phyloP scores from a whole-genome alignment of 2,329 filamentous ascomycete genomes.

The Aspergillus fumigatiaffinis region DNA sequence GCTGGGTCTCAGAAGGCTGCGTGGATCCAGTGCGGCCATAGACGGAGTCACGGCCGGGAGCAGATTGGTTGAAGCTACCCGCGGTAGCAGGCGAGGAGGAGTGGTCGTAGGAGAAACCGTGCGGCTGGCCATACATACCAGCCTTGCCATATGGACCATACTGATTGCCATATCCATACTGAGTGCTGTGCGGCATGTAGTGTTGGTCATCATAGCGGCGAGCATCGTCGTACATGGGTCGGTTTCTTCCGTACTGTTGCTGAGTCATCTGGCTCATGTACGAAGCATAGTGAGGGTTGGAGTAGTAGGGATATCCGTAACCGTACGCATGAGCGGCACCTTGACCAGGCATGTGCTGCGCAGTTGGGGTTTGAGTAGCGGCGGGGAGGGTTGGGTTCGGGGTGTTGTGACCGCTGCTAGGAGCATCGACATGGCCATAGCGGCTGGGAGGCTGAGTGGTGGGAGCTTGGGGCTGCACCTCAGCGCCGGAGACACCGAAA shows the following conservation, averaged over 20 bases:
- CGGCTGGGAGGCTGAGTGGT: constrained; percentile 73
- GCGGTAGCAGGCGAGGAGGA: constrained; percentile 61
- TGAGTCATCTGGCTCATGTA: constrained; percentile 56
- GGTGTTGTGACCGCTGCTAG: constrained; percentile 85
- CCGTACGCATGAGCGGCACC: constrained; percentile 51
- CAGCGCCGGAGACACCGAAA: constrained; percentile 61
- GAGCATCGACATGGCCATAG: constrained; percentile 64
- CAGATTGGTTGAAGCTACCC: constrained; percentile 40
- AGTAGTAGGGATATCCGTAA: constrained; percentile 58
- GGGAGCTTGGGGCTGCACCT: constrained; percentile 57
- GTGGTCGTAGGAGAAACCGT: constrained; percentile 62
- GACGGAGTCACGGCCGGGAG: constrained; percentile 52
- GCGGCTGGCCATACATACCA: constrained; percentile 61
- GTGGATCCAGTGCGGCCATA: constrained; percentile 58
- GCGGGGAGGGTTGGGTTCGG: constrained; percentile 70
- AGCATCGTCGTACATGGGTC: constrained; percentile 49
- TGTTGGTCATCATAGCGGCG: constrained; percentile 45
- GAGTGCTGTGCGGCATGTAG: constrained; percentile 45
- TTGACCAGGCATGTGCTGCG: constrained; percentile 52
- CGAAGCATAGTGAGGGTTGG: constrained; percentile 58
- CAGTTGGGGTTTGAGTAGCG: constrained; percentile 52
- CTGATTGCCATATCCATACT: constrained; percentile 54
- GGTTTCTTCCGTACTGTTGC: constrained; percentile 45
- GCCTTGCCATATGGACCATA: constrained; percentile 53
- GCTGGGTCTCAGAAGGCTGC: constrained; percentile 54